These are phyloP conservation scores for Sindora glabra DNA, from an alignment of 306 rosid genomes.

Conservation along the genomic window DNA sequence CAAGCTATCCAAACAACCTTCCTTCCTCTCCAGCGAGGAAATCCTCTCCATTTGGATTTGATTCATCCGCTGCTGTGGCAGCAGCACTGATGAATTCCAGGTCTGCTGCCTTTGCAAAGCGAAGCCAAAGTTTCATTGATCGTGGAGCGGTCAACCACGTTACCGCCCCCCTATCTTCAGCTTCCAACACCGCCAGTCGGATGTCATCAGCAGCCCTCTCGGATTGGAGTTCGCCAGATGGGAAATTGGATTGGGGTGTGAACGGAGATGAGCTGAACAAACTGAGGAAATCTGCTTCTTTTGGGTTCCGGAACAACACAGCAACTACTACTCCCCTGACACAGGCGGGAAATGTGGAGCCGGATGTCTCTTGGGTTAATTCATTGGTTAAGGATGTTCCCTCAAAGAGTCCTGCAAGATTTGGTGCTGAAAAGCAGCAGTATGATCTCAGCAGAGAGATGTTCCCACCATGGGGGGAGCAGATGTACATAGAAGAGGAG, in stretches of 20 bases:
- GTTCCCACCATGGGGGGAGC: slow-evolving; percentile 88
- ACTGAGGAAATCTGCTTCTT: slow-evolving; percentile 90
- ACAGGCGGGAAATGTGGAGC: slow-evolving; percentile 45
- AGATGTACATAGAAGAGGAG: slow-evolving; percentile 86
- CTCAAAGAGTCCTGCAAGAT: slow-evolving; percentile 34
- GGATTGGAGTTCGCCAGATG: slow-evolving; percentile 80
- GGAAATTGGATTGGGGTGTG: slow-evolving; percentile 86
- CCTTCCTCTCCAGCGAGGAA: slow-evolving; percentile 78
- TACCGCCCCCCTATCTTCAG: slow-evolving; percentile 38
- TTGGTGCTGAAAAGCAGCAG: slow-evolving; percentile 39
- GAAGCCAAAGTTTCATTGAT: slow-evolving; percentile 95
- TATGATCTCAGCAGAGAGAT: slow-evolving; percentile 54
- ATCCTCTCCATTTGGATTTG: slow-evolving; percentile 58
- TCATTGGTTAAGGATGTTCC: slow-evolving; percentile 80
- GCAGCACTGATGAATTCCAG: slow-evolving; percentile 95
- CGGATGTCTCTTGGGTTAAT: slow-evolving; percentile 96
- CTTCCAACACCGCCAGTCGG: slow-evolving; percentile 49
- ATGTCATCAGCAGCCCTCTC: slow-evolving; percentile 56
- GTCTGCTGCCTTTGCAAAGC: slow-evolving; percentile 80
- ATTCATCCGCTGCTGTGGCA: slow-evolving; percentile 76
- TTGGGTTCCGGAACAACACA: slow-evolving; percentile 59
- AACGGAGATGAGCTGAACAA: slow-evolving; percentile 84
- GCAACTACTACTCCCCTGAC: slow-evolving; percentile 15
- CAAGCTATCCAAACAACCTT: slow-evolving; percentile 71
- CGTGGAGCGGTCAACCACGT: slow-evolving; percentile 55